phyloP scores from a whole-genome alignment of 1,139 yeast species.

The Kurtzmaniella natalensis region DNA sequence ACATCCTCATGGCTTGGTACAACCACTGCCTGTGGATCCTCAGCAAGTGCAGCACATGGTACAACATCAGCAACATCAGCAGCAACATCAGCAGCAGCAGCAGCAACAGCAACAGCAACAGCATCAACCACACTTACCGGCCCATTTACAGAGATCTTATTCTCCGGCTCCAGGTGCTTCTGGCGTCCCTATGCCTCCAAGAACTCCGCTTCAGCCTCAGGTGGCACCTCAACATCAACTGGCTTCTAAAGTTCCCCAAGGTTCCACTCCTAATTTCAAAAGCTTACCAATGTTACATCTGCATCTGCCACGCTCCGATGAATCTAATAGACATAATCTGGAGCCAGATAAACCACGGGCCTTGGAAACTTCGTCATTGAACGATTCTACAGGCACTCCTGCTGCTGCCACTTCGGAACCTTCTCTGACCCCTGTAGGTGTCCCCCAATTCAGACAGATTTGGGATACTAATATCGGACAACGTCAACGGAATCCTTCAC shows the following conservation, averaged over 20 bases:
- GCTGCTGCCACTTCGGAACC: too few species aligned
- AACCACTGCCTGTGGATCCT: too few species aligned
- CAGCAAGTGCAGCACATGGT: too few species aligned
- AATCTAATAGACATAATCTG: not conserved
- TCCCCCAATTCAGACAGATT: conserved; percentile 38
- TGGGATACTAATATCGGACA: conserved; percentile 23
- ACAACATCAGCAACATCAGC: not conserved
- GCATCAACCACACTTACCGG: not conserved
- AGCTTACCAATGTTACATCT: conserved; percentile 12
- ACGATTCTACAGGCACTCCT: too few species aligned
- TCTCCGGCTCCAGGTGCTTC: not conserved
- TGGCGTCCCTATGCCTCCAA: not conserved
- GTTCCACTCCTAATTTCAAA: conserved; percentile 3
- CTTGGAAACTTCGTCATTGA: not conserved
- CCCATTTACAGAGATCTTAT: not conserved
- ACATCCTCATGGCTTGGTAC: too few species aligned
- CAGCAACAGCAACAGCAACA: not conserved
- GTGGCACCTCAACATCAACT: not conserved
- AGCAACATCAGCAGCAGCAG: too few species aligned
- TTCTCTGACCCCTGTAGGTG: not conserved
- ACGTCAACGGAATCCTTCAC: conserved; percentile 32
- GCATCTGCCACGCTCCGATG: conserved; percentile 9
- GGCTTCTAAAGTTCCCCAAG: conserved; percentile 1
- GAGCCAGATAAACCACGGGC: not conserved
- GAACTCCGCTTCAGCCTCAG: conserved; percentile 2